Evolutionary conservation across 345 rosid species (phyloP), one percentile per base, ranked within the genome.

Genomic region (Mangifera indica): DNA sequence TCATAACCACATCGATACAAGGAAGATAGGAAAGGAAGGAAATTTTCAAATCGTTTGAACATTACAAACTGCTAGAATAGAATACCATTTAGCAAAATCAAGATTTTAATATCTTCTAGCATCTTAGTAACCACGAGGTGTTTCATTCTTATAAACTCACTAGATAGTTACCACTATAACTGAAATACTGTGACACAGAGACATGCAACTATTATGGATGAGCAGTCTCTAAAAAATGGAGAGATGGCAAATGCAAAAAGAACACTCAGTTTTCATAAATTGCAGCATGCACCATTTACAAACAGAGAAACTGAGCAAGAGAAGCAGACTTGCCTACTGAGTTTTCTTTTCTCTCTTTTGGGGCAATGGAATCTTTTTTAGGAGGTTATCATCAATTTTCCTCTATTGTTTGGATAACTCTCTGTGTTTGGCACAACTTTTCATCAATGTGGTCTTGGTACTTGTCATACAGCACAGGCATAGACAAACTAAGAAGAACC

Each of bases 331-430:
- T 83, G 76, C 85, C 94, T 93, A 89, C 75, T 83, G 85, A 66
- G 72, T 80, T 83, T 91, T 95, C 87, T 91, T 91, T 68, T 80
- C 89, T 84, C 87, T 92, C 73, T 51, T 79, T 68, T 83, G 51
- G 40, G 85, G 82, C 46, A 82, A 15, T 0, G 85, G 84, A 76
- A 88, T 70, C 81, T 85, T 91, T 85, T 70, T 85, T 60, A 85
- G 78, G 57, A 85, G 18, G 48, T 26, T 82, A 73, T 84, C 87
- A 52, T 90, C 87, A 60, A 90, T 73, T 79, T 80, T 90, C 73
- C 71, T 83, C 76, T 74, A 86, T 48, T 87, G 97, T 77, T 78
- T 82, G 85, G 67, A 89, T 72, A 34, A 81, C 57, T 79, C 66
- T 81, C 52, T 82, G 79, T 13, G 82, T 63, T 37, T 81, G 74